Base-by-base conservation (phyloP, 805 yeast species). In the Candida verbasci region DNA sequence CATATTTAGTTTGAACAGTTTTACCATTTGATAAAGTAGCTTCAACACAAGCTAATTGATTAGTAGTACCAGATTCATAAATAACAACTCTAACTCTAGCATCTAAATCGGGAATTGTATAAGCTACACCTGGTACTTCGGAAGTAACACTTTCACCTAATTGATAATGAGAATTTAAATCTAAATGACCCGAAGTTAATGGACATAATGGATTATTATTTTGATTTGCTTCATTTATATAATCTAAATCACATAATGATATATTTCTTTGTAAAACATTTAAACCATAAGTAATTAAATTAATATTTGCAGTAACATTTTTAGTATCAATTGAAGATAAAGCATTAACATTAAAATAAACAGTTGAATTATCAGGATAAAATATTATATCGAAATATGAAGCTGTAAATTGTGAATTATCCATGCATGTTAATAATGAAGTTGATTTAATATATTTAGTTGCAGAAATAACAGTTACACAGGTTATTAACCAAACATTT, bases 391-490 rank as follows among this genome's bases (percentile, higher is more conserved):
- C 84, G 54, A 93, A 89, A 46, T 70, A 76, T 7, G 88, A 76
- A 4, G 97, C 91, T 3, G 95, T 79, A 49, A 93, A 79, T 55
- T 79, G 82, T 6, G 98, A 89, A 57, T 84, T 68, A 29, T 79
- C 82, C 95, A 88, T 89, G 67, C 98, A 93, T 26, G 97, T 86
- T 48, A 91, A 66, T 47, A 93, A 68, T 7, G 97, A 86, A 14
- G 77, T 58, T 0, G 93, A 74, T 44, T 59, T 65, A 39, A 80
- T 56, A 38, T 46, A 49, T 20, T 43, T 45, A 17, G 28, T 44
- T 17, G 38, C 38, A 3, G 16, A 11, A 17, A 18, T 33, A 18
- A 21, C 17, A 5, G 36, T 16, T 7, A 20, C 8, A n/a, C n/a
- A n/a, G n/a, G n/a, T n/a, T 23, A 31, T 16, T 10, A 24, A 4